Percentiles rank a stretch among this genome's conserved stretches.
phyloP scores from a whole-genome alignment of 148 eudicot species.

The Rhododendron kiyosumense region DNA sequence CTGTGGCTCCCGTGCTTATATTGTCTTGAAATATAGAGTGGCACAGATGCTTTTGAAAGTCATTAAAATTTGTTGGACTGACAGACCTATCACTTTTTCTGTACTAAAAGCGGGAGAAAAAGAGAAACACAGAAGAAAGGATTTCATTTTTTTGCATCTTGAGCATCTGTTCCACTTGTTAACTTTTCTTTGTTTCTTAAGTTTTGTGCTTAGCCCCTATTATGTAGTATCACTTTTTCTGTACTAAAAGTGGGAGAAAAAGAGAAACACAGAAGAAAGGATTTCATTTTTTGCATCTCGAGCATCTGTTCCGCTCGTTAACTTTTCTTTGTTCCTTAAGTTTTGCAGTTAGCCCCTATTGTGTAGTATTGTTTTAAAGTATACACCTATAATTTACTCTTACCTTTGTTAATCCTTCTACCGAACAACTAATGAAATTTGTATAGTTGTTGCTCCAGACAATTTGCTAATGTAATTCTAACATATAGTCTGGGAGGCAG shows the following conservation, averaged over 20 bases:
- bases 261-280: neutral
- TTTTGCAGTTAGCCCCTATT: neutral
- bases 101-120: neutral
- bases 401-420: neutral
- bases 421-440: conserved; percentile 5
- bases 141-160: neutral
- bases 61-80: neutral
- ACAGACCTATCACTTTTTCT: neutral
- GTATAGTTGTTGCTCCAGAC: conserved; percentile 3
- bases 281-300: neutral
- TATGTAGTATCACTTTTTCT: neutral
- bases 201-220: neutral
- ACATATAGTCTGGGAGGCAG: conserved; percentile 62
- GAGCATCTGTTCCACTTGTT: neutral
- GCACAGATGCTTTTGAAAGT: neutral
- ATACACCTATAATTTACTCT: no score
- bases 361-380: neutral
- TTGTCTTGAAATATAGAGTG: neutral
- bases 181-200: neutral
- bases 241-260: neutral
- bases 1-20: neutral
- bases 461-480: conserved; percentile 5
- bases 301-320: neutral
- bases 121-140: no score
- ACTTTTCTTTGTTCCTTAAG: neutral